Conservation (phyloP, 1,284 basidiomycete species). For the Schizophyllum amplum region DNA sequence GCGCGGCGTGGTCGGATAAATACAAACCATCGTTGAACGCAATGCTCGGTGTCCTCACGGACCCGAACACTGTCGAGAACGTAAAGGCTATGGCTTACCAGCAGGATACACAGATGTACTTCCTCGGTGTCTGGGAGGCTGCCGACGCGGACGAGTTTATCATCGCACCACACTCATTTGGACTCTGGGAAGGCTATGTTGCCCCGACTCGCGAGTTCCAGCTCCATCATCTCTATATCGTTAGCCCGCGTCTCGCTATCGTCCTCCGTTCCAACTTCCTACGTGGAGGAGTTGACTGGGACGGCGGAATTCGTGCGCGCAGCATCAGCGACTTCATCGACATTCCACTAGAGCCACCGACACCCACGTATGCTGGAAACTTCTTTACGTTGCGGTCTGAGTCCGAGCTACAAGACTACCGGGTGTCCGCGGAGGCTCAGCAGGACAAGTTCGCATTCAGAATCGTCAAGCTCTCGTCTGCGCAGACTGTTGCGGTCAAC, state of each 20-base stretch:
- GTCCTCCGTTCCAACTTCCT: slow-evolving; percentile 5
- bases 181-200: slow-evolving; percentile 21
- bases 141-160: slow-evolving; percentile 20
- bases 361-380: slow-evolving; percentile 1
- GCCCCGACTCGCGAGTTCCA: not conserved
- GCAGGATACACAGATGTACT: slow-evolving; percentile 10
- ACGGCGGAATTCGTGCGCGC: slow-evolving; percentile 5
- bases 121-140: slow-evolving; percentile 20
- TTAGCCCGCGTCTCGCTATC: slow-evolving; percentile 16
- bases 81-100: slow-evolving; percentile 17
- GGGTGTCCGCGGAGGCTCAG: slow-evolving; percentile 4
- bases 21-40: too few species aligned
- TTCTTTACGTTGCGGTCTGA: too few species aligned
- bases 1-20: slow-evolving; percentile 15
- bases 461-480: slow-evolving; percentile 16
- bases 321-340: slow-evolving; percentile 11
- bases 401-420: not conserved
- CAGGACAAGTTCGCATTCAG: slow-evolving; percentile 17
- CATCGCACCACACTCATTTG: slow-evolving; percentile 18
- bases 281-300: slow-evolving; percentile 12
- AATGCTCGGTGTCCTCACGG: too few species aligned
- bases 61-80: slow-evolving; percentile 16
- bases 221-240: slow-evolving; percentile 18
- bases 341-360: slow-evolving; percentile 5
- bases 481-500: slow-evolving; percentile 19